Conservation (phyloP, 2,329 filamentous ascomycete genomes). For the Fusarium torreyae region DNA sequence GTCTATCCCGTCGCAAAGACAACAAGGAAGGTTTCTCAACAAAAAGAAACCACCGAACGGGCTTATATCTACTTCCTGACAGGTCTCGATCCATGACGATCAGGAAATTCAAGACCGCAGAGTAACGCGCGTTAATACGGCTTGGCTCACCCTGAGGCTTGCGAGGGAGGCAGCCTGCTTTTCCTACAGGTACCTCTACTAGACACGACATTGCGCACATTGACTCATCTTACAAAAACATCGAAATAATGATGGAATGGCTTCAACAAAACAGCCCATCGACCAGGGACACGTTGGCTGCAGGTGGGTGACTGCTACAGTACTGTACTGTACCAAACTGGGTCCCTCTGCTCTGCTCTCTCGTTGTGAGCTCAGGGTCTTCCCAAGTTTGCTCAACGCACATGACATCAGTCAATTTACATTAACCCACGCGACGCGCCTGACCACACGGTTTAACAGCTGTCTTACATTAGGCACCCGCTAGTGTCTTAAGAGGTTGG, state of each 20-base stretch:
- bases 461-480: conserved; percentile 22
- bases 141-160: neutral
- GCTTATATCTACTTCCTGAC: conserved; percentile 32
- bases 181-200: neutral
- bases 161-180: conserved; percentile 13
- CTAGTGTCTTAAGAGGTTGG: conserved; percentile 19
- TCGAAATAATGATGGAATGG: conserved; percentile 16
- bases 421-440: conserved; percentile 32
- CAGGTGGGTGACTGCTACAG: conserved; percentile 22
- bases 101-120: conserved; percentile 35
- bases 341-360: conserved; percentile 1
- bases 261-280: conserved; percentile 26
- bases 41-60: conserved; percentile 22
- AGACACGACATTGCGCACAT: conserved; percentile 23
- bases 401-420: conserved; percentile 42
- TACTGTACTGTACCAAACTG: conserved; percentile 11
- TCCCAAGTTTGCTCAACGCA: conserved; percentile 23
- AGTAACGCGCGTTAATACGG: neutral
- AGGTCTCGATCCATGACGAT: conserved; percentile 13
- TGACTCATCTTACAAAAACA: conserved; percentile 1
- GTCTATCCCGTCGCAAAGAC: neutral
- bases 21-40: conserved; percentile 19
- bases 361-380: conserved; percentile 24
- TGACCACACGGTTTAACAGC: conserved; percentile 32
- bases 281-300: conserved; percentile 24